These are phyloP conservation scores for Aspergillus caelatus DNA, from an alignment of 2,329 filamentous ascomycete species.

Conservation along the genomic window DNA sequence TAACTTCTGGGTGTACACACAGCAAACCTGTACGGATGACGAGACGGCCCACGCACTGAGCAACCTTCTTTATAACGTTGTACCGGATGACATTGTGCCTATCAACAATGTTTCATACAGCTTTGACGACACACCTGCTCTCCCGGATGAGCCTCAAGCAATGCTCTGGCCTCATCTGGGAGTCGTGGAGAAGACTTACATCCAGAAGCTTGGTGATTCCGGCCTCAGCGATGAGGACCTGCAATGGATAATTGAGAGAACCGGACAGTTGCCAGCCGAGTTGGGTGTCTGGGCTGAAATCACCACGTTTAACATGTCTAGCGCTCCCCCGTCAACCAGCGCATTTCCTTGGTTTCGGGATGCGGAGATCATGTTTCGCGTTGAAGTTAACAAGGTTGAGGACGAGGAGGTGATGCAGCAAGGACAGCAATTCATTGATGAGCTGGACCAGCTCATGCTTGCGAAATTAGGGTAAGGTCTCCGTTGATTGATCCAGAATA, in stretches of 20 bases:
- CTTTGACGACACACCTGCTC: background rate
- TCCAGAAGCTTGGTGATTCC: background rate
- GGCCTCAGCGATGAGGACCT: background rate
- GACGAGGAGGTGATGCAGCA: background rate
- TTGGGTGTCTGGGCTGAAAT: slow-evolving; percentile 1
- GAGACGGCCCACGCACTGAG: background rate
- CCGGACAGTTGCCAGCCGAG: background rate
- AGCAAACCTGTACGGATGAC: background rate
- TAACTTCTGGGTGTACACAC: background rate
- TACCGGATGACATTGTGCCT: background rate
- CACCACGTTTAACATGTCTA: background rate
- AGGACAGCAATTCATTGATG: background rate
- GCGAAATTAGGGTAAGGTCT: background rate
- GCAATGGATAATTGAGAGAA: background rate
- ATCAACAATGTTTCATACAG: background rate
- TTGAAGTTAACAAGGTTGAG: background rate
- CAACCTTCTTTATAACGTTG: background rate
- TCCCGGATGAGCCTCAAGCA: background rate
- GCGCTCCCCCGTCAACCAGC: background rate
- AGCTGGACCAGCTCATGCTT: background rate
- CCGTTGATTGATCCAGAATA: background rate
- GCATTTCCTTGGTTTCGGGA: background rate
- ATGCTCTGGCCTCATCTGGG: background rate
- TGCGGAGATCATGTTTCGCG: background rate
- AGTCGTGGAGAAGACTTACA: slow-evolving; percentile 2